Evolutionary conservation across 192 early-diverging fungal species (phyloP).

Genomic region (Helicostylum pulchrum): DNA sequence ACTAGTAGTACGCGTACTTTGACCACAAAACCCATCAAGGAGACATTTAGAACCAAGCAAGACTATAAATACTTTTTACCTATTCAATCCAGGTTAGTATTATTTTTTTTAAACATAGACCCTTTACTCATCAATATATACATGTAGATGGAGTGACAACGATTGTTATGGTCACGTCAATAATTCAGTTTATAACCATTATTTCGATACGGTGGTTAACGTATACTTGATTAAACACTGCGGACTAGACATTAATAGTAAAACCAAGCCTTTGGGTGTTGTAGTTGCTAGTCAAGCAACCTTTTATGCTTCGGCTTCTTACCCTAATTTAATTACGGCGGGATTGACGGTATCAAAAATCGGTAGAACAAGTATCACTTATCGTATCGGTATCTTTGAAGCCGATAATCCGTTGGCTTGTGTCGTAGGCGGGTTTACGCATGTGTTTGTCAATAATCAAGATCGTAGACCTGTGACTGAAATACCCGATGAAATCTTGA

Average conservation of each 20-base stretch:
- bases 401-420: conserved; percentile 27
- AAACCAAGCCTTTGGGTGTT: conserved; percentile 40
- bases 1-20: neutral
- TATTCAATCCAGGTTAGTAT: conserved; percentile 23
- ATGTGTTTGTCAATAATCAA: conserved; percentile 48
- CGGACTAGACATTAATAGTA: conserved; percentile 34
- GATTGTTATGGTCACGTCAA: conserved; percentile 63
- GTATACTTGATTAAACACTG: conserved; percentile 50
- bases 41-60: conserved; percentile 3
- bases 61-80: conserved; percentile 29
- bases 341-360: conserved; percentile 48
- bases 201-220: conserved; percentile 58
- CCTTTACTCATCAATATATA: neutral
- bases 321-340: conserved; percentile 46
- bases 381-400: conserved; percentile 55
- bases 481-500: conserved; percentile 17
- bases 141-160: conserved; percentile 52
- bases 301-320: conserved; percentile 45
- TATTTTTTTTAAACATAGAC: neutral
- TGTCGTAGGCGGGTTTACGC: conserved; percentile 46
- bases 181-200: conserved; percentile 54
- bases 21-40: neutral
- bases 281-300: conserved; percentile 41
- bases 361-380: conserved; percentile 47
- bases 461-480: conserved; percentile 36